Base-by-base conservation (phyloP, 2,329 filamentous ascomycete genomes). In the Chaetomium strumarium region DNA sequence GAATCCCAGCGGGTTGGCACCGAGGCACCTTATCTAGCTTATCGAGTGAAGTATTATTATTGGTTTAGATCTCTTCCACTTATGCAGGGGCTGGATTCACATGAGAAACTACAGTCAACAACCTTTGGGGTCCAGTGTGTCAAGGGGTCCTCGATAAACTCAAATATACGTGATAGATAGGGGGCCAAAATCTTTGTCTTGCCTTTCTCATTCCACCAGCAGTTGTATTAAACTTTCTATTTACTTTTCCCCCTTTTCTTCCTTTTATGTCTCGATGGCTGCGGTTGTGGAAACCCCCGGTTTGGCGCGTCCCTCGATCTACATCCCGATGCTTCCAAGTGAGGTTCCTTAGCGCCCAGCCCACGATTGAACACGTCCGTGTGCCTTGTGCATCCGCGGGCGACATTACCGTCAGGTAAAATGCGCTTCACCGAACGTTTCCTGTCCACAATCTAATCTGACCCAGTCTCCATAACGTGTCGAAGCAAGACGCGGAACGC, bases 321-420 rank as follows among this genome's bases (percentile, higher is more conserved):
- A 34, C 42, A 30, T 24, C 24, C 24, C 4, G 4, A 24, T 24
- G 24, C 24, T 4, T 45, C 31, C 36, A 33, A 5, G 19, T 14
- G 33, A 53, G 55, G 49, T 55, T 42, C 37, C 58, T 51, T 43
- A 59, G 55, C 53, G 59, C 56, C 45, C 44, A 56, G 46, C 56
- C 59, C 47, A 49, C 64, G 44, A 62, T 67, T 53, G 68, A 77
- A 50, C 70, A 74, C 46, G 64, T 81, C 47, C 62, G 66, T 2
- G 70, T 81, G 10, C 67, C 64, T 36, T 77, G 72, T 51, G 76
- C 74, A 48, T 79, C 75, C 1, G 71, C 75, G 2, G 78, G 78
- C 19, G 62, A 66, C 58, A 71, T 81, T 38, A 70, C 67, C 12
- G 67, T 82, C 47, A 77, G 78, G 79, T 81, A 62, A 57, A 75